Base-by-base conservation (phyloP, 2,329 filamentous ascomycete genomes). In the Colletotrichum sp. region DNA sequence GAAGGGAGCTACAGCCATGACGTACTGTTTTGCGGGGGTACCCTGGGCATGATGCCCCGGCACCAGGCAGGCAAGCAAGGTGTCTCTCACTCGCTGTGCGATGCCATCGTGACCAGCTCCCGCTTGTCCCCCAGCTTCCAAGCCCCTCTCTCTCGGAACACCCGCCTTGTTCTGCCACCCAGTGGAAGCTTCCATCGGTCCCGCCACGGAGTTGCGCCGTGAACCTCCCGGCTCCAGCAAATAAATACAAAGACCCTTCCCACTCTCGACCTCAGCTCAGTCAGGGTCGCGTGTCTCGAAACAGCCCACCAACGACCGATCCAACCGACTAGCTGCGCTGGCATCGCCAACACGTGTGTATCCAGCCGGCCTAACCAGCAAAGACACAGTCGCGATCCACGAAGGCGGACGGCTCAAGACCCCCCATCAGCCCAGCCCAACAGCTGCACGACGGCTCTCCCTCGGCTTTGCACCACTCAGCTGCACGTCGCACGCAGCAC, bases 1-100 rank as follows among this genome's bases (percentile, higher is more conserved):
- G 52, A 30, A 67, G 59, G 73, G 52, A 75, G 73, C 74, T 74
- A 74, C 71, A 65, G 71, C 55, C 59, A 76, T 76, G 74, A 76
- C 74, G 74, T 76, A 75, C 34, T 36, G n/a, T 27, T 16, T 39
- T 68, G 73, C 73, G 70, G 74, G 74, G 59, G 32, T 71, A 64
- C 48, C 70, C 48, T 52, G 71, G 59, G 22, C 32, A 61, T 52
- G n/a, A 52, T 52, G 44, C 44, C 44, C 44, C 32, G 28, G 34
- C 27, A 68, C n/a, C 25, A n/a, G 27, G 25, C 25, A n/a, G 27
- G 57, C 70, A 73, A 64, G 44, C 44, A 73, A 69, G 70, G 70
- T 52, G 28, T 61, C 44, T 64, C 44, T 72, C 39, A 19, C 73
- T 72, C 65, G 13, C 59, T 76, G 74, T 76, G 44, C 64, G 71